These are phyloP conservation scores for Truncatella angustata DNA, from an alignment of 2,329 filamentous ascomycete genomes.

Conservation along the genomic window DNA sequence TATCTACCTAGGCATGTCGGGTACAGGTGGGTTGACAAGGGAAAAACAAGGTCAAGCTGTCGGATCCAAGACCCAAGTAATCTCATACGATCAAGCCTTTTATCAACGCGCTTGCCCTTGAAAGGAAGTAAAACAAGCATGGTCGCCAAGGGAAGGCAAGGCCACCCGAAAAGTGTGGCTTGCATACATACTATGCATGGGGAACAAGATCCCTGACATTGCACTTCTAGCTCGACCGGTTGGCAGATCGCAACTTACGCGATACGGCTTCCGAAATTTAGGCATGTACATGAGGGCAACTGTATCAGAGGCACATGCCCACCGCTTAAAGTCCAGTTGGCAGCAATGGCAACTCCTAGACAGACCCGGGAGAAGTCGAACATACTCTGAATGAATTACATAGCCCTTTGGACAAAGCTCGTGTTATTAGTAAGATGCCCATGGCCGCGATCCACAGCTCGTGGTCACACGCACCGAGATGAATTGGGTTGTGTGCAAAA, in stretches of 20 bases:
- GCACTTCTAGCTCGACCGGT: background rate
- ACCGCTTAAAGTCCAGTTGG: background rate
- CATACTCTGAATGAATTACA: background rate
- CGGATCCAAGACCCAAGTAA: background rate
- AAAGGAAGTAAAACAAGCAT: background rate
- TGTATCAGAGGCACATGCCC: background rate
- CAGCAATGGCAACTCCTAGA: background rate
- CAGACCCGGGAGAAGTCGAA: background rate
- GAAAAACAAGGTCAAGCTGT: slow-evolving; percentile 1
- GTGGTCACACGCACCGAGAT: background rate
- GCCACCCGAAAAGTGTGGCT: background rate
- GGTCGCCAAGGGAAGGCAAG: background rate
- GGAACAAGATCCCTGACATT: background rate
- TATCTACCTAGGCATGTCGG: background rate
- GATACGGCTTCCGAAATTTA: background rate
- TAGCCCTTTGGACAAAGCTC: too few relatives aligned
- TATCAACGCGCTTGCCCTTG: background rate
- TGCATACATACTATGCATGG: too few relatives aligned
- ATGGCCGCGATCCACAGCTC: background rate
- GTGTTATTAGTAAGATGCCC: background rate
- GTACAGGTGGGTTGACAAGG: background rate
- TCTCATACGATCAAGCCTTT: too few relatives aligned
- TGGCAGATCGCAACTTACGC: slow-evolving; percentile 7
- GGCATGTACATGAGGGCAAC: background rate
- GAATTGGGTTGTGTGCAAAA: background rate